Evolutionary conservation across 2,329 filamentous ascomycete genomes (phyloP), one percentile per base, ranked within the genome.

Genomic region (Verticillium isaacii): DNA sequence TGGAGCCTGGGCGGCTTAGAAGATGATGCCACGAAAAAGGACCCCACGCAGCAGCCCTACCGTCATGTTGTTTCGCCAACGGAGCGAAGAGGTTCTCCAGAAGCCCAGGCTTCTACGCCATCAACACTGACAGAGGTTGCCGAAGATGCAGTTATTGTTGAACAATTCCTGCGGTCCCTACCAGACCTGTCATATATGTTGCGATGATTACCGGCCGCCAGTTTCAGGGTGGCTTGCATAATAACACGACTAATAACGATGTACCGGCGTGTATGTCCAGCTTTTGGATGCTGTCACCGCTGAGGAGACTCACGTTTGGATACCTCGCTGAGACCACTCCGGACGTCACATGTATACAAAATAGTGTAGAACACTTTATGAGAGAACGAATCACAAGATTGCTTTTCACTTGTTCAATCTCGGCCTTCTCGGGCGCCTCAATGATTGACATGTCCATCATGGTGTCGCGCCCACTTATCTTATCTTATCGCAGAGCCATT

Each of bases 181-280:
- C 79, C 79, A 3, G 76, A 81, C 67, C 67, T 81, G 45, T 77
- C 79, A 23, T 81, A 81, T 61, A 81, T 81, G 79, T 66, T 81
- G 64, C 72, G 72, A 66, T 80, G 19, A 66, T 12, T 6, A 8
- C 8, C 45, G 11, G 19, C 45, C 45, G 9, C 2, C 9, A 52
- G 6, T 11, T 8, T 36, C 3, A 5, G 34, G 14, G 14, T 14
- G 34, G 34, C 37, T n/a, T 41, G 37, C 14, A 41, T 17, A 7
- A n/a, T 41, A 19, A 15, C 36, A 37, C 15, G 37, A 41, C 15
- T 39, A 41, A 17, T 41, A 36, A 36, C 34, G 34, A 36, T 14
- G 34, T 36, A 9, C 34, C 34, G 14, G 34, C 11, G 34, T 36
- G 5, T 14, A 11, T 36, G 11, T 14, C 9, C 34, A 36, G 34